phyloP scores from a whole-genome alignment of 441 rosid species.

The Corymbia calophylla region DNA sequence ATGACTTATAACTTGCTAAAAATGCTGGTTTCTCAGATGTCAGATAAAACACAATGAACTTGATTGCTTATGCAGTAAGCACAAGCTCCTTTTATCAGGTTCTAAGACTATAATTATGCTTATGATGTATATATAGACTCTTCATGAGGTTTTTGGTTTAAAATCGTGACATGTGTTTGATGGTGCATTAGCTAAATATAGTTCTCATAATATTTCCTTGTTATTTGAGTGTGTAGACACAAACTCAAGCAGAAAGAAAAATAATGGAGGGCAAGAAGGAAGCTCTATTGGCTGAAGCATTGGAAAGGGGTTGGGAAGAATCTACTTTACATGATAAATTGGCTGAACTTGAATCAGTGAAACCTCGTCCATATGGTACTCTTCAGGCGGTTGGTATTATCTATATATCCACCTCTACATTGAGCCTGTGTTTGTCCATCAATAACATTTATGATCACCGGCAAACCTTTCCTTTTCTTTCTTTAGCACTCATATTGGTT shows the following conservation, averaged over 20 bases:
- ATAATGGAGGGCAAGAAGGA: constrained; percentile 50
- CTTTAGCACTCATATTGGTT: not conserved
- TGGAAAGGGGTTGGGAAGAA: constrained; percentile 25
- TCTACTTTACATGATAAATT: constrained; percentile 33
- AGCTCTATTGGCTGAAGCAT: constrained; percentile 43
- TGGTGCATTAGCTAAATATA: not conserved
- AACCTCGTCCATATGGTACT: constrained; percentile 55
- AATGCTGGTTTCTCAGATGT: not conserved
- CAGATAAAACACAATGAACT: not conserved
- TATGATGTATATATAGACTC: not conserved
- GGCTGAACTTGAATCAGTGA: constrained; percentile 44
- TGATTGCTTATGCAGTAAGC: not conserved
- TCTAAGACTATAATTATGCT: not conserved
- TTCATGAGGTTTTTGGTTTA: not conserved
- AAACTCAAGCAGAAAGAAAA: constrained; percentile 68
- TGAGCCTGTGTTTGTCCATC: not conserved
- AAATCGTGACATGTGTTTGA: not conserved
- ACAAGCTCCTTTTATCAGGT: not conserved
- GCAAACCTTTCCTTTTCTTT: not conserved
- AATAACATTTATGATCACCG: not conserved
- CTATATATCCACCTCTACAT: not conserved
- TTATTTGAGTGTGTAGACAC: constrained; percentile 26
- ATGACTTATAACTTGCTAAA: not conserved
- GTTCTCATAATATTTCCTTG: not conserved
- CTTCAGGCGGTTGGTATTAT: constrained; percentile 42